phyloP scores from a whole-genome alignment of 306 rosid genomes.

The Fagus sylvatica region DNA sequence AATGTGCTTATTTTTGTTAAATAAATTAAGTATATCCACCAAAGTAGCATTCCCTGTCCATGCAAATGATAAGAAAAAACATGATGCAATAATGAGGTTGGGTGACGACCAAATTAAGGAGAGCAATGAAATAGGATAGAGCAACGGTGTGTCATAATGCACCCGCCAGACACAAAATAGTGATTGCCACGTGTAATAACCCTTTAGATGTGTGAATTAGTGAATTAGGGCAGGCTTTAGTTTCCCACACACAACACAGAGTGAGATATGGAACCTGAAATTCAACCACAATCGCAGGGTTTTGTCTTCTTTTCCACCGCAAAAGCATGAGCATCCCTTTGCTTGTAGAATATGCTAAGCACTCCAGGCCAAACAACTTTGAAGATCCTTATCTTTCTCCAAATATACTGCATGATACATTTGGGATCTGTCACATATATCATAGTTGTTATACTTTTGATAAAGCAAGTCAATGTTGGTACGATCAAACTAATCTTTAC shows the following conservation, averaged over 20 bases:
- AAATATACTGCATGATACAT: conserved; percentile 22
- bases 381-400: conserved; percentile 30
- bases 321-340: conserved; percentile 23
- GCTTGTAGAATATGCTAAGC: conserved; percentile 40
- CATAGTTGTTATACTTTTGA: not conserved
- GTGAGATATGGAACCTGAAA: conserved; percentile 24
- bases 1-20: too few species aligned
- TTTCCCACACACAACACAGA: not conserved
- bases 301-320: conserved; percentile 31
- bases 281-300: conserved; percentile 21
- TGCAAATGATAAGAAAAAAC: not conserved
- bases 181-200: conserved; percentile 32
- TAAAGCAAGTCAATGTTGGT: not conserved
- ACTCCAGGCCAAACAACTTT: conserved; percentile 52
- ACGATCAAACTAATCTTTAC: too few species aligned
- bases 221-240: not conserved
- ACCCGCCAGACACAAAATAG: not conserved
- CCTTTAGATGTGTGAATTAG: conserved; percentile 27
- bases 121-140: not conserved
- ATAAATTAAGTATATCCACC: too few species aligned
- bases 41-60: not conserved
- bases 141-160: not conserved
- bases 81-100: not conserved
- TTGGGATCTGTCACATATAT: conserved; percentile 38
- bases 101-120: not conserved